Base-by-base conservation (phyloP, 2,329 filamentous ascomycete genomes). In the Dendrostoma leiphaemia region DNA sequence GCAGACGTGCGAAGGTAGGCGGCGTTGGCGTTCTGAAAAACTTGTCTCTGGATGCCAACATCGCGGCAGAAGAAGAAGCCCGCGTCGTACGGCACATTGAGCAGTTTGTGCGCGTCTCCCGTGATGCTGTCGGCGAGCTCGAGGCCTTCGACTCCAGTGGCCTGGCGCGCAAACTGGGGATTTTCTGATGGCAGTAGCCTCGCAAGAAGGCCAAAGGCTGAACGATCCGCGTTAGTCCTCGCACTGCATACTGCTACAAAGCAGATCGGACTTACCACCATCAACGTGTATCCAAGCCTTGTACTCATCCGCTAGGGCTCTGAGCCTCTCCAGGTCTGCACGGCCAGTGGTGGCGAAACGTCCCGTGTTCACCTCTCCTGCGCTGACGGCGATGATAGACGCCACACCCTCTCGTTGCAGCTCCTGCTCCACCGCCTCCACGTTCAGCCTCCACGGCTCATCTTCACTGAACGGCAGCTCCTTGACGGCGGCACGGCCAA, bases 31-130 rank as follows among this genome's bases (percentile, higher is more conserved):
- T 97, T 97, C 56, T 82, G 79, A 70, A 93, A 96, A 9, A 91
- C 85, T 4, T 80, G 71, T 28, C 78, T 75, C 1, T 87, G 80
- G 12, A 83, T 73, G 3, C 71, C 63, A 7, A 81, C 72, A 58
- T 88, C 82, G 17, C 84, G 83, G 48, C 86, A 90, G 62, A 96
- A 82, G 77, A 96, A 95, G 70, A 97, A 88, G 40, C 92, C 93
- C 63, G 88, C 92, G 69, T 97, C 93, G 64, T 97, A 97, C 0
- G 93, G 92, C 79, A 96, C 91, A 62, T 97, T 97, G 57, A 97
- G 80, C n/a, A 96, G 73, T 66, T 97, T 97, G 70, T 97, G 93
- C 0, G 82, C 89, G 64, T 97, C 92, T 2, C 89, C 86, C 0
- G 90, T 86, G 61, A 97, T 91, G 48, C 90, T 95, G 66, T 97